These are phyloP conservation scores for Hysterium pulicare DNA, from an alignment of 2,329 filamentous ascomycete genomes.

Conservation along the genomic window DNA sequence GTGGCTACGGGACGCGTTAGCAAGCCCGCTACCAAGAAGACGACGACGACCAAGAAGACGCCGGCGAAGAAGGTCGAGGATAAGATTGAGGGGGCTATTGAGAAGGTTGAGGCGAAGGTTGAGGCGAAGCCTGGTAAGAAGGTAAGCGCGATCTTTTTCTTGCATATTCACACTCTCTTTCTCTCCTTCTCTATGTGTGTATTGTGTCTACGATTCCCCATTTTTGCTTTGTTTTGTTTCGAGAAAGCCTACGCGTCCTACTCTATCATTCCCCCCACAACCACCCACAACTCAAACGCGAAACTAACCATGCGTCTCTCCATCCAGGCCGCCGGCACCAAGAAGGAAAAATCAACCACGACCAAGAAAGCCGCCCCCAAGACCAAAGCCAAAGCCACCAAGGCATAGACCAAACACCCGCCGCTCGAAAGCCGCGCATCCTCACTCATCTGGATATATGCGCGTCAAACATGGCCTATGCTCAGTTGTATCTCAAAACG, in stretches of 20 bases:
- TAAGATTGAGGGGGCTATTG: conserved; percentile 20
- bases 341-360: conserved; percentile 14
- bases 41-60: conserved; percentile 16
- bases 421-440: neutral
- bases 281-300: neutral
- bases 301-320: neutral
- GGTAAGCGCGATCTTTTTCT: conserved; percentile 14
- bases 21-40: conserved; percentile 16
- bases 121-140: conserved; percentile 28
- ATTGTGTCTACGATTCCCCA: neutral
- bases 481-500: neutral
- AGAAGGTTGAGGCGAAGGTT: conserved; percentile 22
- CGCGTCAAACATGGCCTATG: neutral
- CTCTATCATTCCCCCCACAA: neutral
- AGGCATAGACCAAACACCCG: neutral
- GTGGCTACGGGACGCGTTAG: conserved; percentile 26
- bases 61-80: conserved; percentile 25
- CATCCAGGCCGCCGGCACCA: conserved; percentile 10
- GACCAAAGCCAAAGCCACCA: conserved; percentile 10
- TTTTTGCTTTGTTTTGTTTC: neutral
- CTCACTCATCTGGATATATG: too few relatives aligned
- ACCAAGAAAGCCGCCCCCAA: conserved; percentile 17
- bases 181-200: neutral
- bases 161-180: neutral
- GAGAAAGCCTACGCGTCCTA: neutral